These are phyloP conservation scores for Amphibolis antarctica DNA, from an alignment of 106 monocot species.

Conservation along the genomic window DNA sequence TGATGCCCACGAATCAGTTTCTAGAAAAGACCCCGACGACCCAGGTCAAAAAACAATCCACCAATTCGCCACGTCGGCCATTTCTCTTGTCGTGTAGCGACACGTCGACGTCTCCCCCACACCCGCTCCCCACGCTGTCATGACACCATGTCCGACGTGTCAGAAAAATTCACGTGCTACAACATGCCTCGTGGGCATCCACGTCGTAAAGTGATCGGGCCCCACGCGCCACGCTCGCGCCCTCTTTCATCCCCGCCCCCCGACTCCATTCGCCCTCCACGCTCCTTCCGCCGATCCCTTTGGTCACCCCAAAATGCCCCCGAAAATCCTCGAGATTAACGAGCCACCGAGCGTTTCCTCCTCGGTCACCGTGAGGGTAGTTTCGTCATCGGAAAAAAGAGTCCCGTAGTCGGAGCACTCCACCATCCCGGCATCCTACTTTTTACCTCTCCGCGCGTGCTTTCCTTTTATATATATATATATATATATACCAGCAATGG, in stretches of 20 bases:
- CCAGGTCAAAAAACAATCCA: no score
- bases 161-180: neutral
- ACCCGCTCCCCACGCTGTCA: no score
- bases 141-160: no score
- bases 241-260: neutral
- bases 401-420: neutral
- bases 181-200: neutral
- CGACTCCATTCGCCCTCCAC: neutral
- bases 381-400: neutral
- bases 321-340: no score
- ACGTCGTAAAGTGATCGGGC: neutral
- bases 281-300: neutral
- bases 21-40: no score
- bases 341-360: neutral
- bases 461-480: no score
- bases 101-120: no score
- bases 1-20: no score
- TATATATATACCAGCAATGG: neutral
- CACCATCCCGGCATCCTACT: no score
- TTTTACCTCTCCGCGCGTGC: no score
- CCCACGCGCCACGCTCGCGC: neutral
- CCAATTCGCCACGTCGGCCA: no score
- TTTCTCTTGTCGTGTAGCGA: no score
- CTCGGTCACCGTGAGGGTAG: neutral
- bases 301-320: neutral